phyloP scores from a whole-genome alignment of 495 filamentous ascomycete species.

The Lophium mytilinum region DNA sequence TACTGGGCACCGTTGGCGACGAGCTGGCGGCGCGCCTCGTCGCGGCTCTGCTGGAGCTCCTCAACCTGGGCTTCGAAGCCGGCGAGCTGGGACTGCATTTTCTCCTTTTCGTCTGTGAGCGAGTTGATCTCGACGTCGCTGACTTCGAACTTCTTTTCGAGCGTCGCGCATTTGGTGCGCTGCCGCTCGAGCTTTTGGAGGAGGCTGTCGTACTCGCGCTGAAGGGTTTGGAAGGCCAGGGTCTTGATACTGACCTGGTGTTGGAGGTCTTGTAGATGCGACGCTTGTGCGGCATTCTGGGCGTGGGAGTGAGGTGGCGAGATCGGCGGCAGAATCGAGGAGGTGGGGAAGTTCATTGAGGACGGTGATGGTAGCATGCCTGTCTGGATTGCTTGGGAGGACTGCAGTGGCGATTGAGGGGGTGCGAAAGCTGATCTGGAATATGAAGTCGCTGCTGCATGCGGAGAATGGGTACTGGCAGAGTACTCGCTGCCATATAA shows the following conservation, averaged over 20 bases:
- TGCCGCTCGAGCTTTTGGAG: constrained; percentile 41
- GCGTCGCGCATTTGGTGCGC: constrained; percentile 35
- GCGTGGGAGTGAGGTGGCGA: constrained; percentile 25
- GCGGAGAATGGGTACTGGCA: constrained; percentile 13
- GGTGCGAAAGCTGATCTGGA: constrained; percentile 21
- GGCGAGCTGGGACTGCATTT: constrained; percentile 34
- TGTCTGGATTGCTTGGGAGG: constrained; percentile 13
- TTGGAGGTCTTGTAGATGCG: constrained; percentile 40
- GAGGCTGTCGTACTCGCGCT: constrained; percentile 40
- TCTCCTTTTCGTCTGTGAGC: constrained; percentile 38
- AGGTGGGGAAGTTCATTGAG: constrained; percentile 20
- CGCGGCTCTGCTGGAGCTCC: constrained; percentile 35
- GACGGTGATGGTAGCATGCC: constrained; percentile 22
- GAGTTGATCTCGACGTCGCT: constrained; percentile 41
- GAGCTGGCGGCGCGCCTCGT: constrained; percentile 31
- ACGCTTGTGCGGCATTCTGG: constrained; percentile 31
- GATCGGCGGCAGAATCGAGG: constrained; percentile 18
- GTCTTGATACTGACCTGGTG: constrained; percentile 45
- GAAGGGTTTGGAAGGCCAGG: constrained; percentile 39
- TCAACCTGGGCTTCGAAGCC: constrained; percentile 37
- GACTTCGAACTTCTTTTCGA: constrained; percentile 43
- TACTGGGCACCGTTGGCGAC: constrained; percentile 39
- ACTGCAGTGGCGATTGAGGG: constrained; percentile 21
- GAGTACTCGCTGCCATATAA: constrained; percentile 11
- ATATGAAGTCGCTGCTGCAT: constrained; percentile 13